Evolutionary conservation across 2,329 filamentous ascomycete genomes (phyloP).

Genomic region (Ceratocystis eucalypticola): DNA sequence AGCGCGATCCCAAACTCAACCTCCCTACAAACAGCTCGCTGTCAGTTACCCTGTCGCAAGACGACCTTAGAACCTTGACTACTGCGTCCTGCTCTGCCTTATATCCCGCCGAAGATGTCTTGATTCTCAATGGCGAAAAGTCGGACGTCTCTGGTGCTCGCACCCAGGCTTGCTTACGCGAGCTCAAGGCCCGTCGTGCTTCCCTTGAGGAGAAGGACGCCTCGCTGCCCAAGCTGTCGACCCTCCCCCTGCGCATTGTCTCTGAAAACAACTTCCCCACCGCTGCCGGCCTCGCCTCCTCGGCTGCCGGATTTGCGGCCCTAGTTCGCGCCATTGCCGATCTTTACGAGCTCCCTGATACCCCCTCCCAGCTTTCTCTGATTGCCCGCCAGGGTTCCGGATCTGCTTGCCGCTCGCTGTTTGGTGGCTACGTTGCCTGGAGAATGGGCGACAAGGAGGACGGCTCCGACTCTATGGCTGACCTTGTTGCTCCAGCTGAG

Average conservation of each 20-base stretch:
- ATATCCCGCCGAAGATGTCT: constrained; percentile 53
- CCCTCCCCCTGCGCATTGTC: constrained; percentile 67
- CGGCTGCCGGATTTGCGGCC: constrained; percentile 55
- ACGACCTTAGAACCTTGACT: constrained; percentile 86
- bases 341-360: constrained; percentile 72
- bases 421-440: constrained; percentile 95
- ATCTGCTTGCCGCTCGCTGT: constrained; percentile 82
- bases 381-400: constrained; percentile 91
- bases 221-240: constrained; percentile 68
- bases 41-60: constrained; percentile 88
- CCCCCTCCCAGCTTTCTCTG: constrained; percentile 68
- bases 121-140: constrained; percentile 68
- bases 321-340: constrained; percentile 77
- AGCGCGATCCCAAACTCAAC: constrained; percentile 85
- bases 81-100: constrained; percentile 76
- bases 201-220: constrained; percentile 58
- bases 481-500: constrained; percentile 71
- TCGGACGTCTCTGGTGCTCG: constrained; percentile 80
- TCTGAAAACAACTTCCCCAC: constrained; percentile 99
- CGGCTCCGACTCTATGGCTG: constrained; percentile 75
- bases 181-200: constrained; percentile 64
- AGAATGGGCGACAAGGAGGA: constrained; percentile 62
- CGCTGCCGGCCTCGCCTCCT: constrained; percentile 72
- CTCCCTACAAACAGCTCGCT: constrained; percentile 96
- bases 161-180: constrained; percentile 87